Percentiles rank a stretch among this genome's conserved stretches.
These are phyloP conservation scores for Colletotrichum tabaci DNA, from an alignment of 2,329 filamentous ascomycete genomes.

Conservation along the genomic window DNA sequence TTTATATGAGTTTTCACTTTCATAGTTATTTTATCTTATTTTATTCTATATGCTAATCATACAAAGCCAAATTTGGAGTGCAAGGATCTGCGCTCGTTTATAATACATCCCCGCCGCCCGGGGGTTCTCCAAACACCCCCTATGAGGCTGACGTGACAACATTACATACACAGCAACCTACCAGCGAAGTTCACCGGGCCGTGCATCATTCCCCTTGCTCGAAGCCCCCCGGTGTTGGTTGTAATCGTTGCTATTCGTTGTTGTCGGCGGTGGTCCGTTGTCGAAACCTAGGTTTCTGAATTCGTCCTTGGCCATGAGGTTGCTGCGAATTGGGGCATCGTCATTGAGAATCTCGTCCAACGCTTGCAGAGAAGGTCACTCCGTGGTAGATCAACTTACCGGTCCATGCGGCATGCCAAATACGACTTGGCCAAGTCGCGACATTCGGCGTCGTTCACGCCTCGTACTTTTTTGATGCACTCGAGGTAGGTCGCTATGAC, in stretches of 20 bases:
- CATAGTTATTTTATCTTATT: too few species aligned
- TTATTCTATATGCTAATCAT: not conserved
- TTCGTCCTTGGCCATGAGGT: slow-evolving; percentile 95
- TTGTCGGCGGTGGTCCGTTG: slow-evolving; percentile 44
- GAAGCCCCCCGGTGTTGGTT: not conserved
- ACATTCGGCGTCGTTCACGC: slow-evolving; percentile 89
- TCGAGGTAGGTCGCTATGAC: slow-evolving; percentile 88
- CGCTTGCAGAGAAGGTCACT: not conserved
- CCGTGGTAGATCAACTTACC: slow-evolving; percentile 63
- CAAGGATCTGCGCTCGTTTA: not conserved
- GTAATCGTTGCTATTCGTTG: slow-evolving; percentile 36
- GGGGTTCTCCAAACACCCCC: not conserved
- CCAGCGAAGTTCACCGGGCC: slow-evolving; percentile 54
- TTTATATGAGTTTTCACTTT: not conserved
- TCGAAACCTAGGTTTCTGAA: slow-evolving; percentile 93
- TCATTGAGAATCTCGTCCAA: not conserved
- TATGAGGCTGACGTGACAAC: not conserved
- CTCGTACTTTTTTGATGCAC: slow-evolving; percentile 87
- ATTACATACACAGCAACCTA: slow-evolving; percentile 36
- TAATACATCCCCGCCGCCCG: not conserved
- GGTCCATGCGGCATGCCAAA: slow-evolving; percentile 93
- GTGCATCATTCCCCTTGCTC: slow-evolving; percentile 23
- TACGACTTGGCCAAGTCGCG: slow-evolving; percentile 90
- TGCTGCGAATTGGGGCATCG: slow-evolving; percentile 65
- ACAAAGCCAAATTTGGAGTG: not conserved